phyloP scores from a whole-genome alignment of 345 rosid genomes.

The Bruguiera gymnorhiza region DNA sequence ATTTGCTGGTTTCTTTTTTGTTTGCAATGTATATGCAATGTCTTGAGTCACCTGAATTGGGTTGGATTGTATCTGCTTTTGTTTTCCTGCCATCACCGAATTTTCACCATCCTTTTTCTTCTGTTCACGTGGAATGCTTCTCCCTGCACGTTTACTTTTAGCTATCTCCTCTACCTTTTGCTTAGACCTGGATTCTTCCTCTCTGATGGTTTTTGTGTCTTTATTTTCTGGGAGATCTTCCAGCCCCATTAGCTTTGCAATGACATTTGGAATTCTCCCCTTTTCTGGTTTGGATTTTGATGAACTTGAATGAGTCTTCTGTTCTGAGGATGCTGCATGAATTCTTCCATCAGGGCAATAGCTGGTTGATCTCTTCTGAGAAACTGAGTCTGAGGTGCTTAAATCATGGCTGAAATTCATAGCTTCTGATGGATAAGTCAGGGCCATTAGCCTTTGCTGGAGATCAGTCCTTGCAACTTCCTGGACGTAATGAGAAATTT shows the following conservation, averaged over 20 bases:
- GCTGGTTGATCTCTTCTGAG: constrained; percentile 43
- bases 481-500: constrained; percentile 32
- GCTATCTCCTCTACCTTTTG: constrained; percentile 13
- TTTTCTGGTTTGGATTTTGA: constrained; percentile 45
- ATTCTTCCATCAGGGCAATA: constrained; percentile 20
- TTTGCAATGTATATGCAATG: constrained; percentile 8
- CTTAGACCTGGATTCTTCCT: constrained; percentile 32
- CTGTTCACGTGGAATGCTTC: constrained; percentile 23
- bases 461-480: constrained; percentile 44
- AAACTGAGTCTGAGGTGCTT: constrained; percentile 26
- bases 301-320: constrained; percentile 32
- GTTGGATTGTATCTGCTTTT: constrained; percentile 31
- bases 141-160: constrained; percentile 23
- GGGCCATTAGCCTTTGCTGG: constrained; percentile 45
- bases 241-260: constrained; percentile 83
- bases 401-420: constrained; percentile 18
- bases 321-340: constrained; percentile 27
- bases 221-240: constrained; percentile 59
- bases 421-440: constrained; percentile 39
- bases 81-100: constrained; percentile 22
- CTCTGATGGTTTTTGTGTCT: constrained; percentile 27
- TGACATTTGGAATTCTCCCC: constrained; percentile 72
- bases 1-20: constrained; percentile 25
- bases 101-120: constrained; percentile 31
- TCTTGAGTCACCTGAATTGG: constrained; percentile 29